These are phyloP conservation scores for Podila horticola DNA, from an alignment of 192 early-diverging fungal genomes.

Conservation along the genomic window DNA sequence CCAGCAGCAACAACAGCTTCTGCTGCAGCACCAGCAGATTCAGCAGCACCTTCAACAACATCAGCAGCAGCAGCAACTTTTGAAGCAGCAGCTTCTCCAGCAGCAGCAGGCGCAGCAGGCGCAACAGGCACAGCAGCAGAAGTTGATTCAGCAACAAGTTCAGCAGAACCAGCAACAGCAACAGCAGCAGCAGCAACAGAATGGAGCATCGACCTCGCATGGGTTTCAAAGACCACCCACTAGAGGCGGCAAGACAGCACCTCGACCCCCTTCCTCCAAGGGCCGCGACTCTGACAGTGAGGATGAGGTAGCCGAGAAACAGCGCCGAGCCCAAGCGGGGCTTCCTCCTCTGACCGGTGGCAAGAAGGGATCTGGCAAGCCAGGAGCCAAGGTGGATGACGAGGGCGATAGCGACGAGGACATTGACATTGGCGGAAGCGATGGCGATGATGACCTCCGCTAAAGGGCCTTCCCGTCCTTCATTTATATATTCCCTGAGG, in stretches of 20 bases:
- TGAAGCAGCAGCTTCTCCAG: slow-evolving; percentile 41
- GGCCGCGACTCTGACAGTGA: slow-evolving; percentile 19
- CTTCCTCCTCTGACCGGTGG: slow-evolving; percentile 3
- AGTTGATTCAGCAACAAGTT: slow-evolving; percentile 42
- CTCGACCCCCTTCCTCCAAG: background rate
- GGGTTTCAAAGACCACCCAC: slow-evolving; percentile 5
- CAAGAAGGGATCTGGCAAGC: slow-evolving; percentile 13
- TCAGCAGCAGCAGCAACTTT: slow-evolving; percentile 39
- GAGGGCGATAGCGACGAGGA: slow-evolving; percentile 62
- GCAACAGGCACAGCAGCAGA: slow-evolving; percentile 36
- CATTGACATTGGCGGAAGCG: slow-evolving; percentile 65
- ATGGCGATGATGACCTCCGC: slow-evolving; percentile 64
- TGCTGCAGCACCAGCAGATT: slow-evolving; percentile 45
- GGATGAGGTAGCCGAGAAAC: slow-evolving; percentile 13
- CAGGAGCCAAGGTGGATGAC: slow-evolving; percentile 22
- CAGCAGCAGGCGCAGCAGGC: slow-evolving; percentile 36
- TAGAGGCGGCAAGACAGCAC: slow-evolving; percentile 38
- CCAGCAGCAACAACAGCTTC: slow-evolving; percentile 35
- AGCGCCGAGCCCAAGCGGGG: slow-evolving; percentile 1
- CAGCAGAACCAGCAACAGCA: slow-evolving; percentile 35
- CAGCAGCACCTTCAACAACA: slow-evolving; percentile 36
- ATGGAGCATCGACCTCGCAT: background rate
- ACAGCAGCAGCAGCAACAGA: background rate
- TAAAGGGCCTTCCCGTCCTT: slow-evolving; percentile 25
- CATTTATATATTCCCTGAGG: background rate